Evolutionary conservation across 192 early-diverging fungal genomes (phyloP).

Genomic region (Funneliformis mosseae): DNA sequence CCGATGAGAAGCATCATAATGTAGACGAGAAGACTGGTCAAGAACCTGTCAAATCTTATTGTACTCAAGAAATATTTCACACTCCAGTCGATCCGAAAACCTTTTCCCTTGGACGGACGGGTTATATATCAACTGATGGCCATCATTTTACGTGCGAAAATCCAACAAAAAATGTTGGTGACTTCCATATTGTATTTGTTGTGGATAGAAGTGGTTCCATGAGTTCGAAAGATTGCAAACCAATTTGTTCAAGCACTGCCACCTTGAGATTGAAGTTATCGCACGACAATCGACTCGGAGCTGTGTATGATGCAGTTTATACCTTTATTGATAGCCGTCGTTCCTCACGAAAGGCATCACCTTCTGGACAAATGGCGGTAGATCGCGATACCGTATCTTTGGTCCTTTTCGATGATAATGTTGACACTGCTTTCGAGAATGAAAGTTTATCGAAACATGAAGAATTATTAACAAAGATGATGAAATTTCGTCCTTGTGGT

Average conservation of each 20-base stretch:
- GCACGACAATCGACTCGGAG: conserved; percentile 36
- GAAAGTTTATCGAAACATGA: conserved; percentile 4
- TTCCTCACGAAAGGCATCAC: not conserved
- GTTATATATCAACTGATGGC: conserved; percentile 37
- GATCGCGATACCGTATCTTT: conserved; percentile 31
- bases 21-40: not conserved
- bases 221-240: not conserved
- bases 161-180: conserved; percentile 27
- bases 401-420: conserved; percentile 18
- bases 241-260: not conserved
- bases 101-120: not conserved
- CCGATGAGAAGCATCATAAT: conserved; percentile 39
- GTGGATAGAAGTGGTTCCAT: conserved; percentile 32
- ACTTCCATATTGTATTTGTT: conserved; percentile 36
- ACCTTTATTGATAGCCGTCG: conserved; percentile 19
- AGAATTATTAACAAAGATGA: conserved; percentile 26
- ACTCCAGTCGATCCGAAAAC: not conserved
- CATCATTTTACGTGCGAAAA: conserved; percentile 42
- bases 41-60: conserved; percentile 23
- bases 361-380: not conserved
- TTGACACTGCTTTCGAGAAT: conserved; percentile 12
- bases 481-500: not conserved
- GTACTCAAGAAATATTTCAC: conserved; percentile 25
- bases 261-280: not conserved
- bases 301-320: conserved; percentile 31